Conservation (phyloP, 176 grass and related monocot genomes). For the Carex scoparia region DNA sequence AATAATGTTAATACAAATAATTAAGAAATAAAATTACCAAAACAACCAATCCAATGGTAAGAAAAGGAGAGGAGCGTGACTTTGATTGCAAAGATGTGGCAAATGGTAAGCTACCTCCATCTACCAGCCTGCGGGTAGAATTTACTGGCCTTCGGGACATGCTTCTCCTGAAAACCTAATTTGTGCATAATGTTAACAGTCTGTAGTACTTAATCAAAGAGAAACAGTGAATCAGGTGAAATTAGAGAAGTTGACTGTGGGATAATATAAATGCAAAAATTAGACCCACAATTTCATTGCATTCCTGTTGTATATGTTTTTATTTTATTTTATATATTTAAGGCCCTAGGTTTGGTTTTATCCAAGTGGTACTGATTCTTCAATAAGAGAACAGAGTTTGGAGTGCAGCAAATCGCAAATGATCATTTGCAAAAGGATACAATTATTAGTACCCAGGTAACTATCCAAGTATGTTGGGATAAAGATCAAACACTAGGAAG, state of each 20-base stretch:
- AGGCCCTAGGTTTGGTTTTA: background rate
- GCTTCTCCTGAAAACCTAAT: conserved; percentile 12
- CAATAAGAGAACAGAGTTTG: background rate
- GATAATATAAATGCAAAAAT: background rate
- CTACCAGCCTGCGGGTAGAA: conserved; percentile 52
- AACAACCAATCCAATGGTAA: conserved; percentile 57
- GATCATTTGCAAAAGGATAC: background rate
- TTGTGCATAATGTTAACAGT: conserved; percentile 3
- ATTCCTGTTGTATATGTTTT: background rate
- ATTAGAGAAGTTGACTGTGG: background rate
- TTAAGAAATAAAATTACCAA: conserved; percentile 38
- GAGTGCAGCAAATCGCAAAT: background rate
- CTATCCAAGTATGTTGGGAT: too few relatives aligned
- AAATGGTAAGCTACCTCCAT: conserved; percentile 44
- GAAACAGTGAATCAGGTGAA: background rate
- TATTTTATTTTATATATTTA: background rate
- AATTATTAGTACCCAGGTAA: background rate
- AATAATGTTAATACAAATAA: background rate
- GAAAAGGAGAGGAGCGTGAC: conserved; percentile 68
- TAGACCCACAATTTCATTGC: background rate
- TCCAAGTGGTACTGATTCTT: background rate
- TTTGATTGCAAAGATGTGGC: conserved; percentile 58
- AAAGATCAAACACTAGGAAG: too few relatives aligned
- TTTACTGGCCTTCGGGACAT: conserved; percentile 84
- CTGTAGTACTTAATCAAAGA: background rate